Evolutionary conservation across 352 stramenopile genomes (phyloP).

Genomic region (Phytophthora citricola): DNA sequence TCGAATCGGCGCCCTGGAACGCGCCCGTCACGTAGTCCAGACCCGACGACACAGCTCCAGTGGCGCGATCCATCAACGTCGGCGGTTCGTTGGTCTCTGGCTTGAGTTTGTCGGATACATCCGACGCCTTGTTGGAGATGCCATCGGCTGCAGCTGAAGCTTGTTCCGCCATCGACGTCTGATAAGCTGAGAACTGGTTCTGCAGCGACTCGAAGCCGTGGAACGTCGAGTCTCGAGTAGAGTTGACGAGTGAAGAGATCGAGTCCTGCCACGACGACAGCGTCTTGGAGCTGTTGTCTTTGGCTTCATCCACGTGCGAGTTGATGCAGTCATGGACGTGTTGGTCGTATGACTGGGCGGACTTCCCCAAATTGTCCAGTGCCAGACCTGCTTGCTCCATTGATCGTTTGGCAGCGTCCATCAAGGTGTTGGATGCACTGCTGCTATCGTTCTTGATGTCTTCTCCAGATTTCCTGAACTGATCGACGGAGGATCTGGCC

Average conservation of each 20-base stretch:
- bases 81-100: conserved; percentile 22
- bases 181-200: conserved; percentile 34
- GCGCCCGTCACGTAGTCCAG: conserved; percentile 26
- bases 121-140: conserved; percentile 27
- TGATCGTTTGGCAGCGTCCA: conserved; percentile 35
- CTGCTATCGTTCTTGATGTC: conserved; percentile 25
- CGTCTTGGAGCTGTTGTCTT: conserved; percentile 29
- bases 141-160: conserved; percentile 16
- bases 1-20: conserved; percentile 9
- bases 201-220: conserved; percentile 48
- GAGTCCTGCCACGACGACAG: conserved; percentile 30
- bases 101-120: conserved; percentile 25
- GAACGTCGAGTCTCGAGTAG: conserved; percentile 42
- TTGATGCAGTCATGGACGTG: conserved; percentile 28
- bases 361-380: conserved; percentile 38
- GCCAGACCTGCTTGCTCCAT: conserved; percentile 41
- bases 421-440: conserved; percentile 25
- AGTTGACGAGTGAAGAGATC: conserved; percentile 36
- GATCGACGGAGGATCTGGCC: conserved; percentile 23
- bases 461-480: conserved; percentile 34
- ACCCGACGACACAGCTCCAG: conserved; percentile 16
- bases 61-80: conserved; percentile 38
- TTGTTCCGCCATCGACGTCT: conserved; percentile 35
- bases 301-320: conserved; percentile 27
- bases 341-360: conserved; percentile 26